A percentile compares a stretch with the other conserved stretches of the same genome.
Conservation (phyloP, 2,329 filamentous ascomycete species). For the Exophiala calicioides region DNA sequence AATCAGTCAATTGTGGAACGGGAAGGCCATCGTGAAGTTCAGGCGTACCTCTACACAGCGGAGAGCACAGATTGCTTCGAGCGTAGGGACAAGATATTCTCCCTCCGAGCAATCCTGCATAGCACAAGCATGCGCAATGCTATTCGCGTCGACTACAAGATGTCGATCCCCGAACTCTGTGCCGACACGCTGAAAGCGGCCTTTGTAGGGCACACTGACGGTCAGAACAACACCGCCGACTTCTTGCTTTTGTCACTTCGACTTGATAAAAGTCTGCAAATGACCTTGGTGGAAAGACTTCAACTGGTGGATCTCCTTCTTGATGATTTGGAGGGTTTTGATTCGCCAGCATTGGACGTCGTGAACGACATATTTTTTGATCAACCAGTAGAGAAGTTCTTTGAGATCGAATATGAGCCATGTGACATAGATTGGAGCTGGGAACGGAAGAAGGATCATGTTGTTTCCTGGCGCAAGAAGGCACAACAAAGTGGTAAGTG, state of each 20-base stretch:
- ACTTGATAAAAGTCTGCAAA: constrained; percentile 1
- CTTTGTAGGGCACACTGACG: neutral
- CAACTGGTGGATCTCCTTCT: neutral
- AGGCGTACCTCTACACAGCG: constrained; percentile 1
- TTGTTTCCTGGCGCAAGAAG: constrained; percentile 3
- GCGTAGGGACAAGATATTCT: neutral
- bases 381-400: neutral
- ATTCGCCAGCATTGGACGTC: neutral
- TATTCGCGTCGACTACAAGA: neutral
- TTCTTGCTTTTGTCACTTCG: neutral
- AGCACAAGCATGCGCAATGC: constrained; percentile 3
- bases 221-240: constrained; percentile 2
- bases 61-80: constrained; percentile 1
- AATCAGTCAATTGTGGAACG: neutral
- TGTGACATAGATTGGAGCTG: neutral
- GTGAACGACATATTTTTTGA: neutral
- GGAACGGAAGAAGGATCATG: constrained; percentile 1
- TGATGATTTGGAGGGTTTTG: neutral
- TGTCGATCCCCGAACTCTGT: neutral
- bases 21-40: constrained; percentile 1
- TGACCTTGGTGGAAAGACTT: neutral
- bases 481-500: neutral
- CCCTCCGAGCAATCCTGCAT: constrained; percentile 1
- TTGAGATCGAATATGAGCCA: neutral
- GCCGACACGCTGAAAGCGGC: neutral